Conservation (phyloP, 352 stramenopile species). For the Bremia lactucae region DNA sequence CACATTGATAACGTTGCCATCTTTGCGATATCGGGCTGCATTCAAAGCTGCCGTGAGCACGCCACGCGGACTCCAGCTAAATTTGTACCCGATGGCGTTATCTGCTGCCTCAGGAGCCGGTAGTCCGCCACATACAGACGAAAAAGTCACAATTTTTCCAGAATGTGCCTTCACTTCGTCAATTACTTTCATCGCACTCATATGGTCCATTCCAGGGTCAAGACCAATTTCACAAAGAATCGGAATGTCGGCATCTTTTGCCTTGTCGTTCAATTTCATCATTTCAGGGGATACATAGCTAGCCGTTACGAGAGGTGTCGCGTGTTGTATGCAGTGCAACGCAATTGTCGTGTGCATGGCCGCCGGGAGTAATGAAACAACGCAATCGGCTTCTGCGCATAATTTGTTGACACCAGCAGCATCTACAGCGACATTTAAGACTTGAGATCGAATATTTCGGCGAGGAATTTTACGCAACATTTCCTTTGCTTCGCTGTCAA, state of each 20-base stretch:
- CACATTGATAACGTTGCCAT: slow-evolving; percentile 80
- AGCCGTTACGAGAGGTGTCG: slow-evolving; percentile 88
- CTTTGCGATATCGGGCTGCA: slow-evolving; percentile 78
- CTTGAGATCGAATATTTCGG: slow-evolving; percentile 56
- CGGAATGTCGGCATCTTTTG: slow-evolving; percentile 67
- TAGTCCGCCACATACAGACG: slow-evolving; percentile 91
- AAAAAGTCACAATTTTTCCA: slow-evolving; percentile 87
- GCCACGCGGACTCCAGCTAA: slow-evolving; percentile 92
- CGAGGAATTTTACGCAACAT: slow-evolving; percentile 62
- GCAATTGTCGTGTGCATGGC: slow-evolving; percentile 89
- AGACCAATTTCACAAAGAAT: slow-evolving; percentile 94
- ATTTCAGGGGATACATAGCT: slow-evolving; percentile 94
- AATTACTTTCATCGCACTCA: slow-evolving; percentile 95
- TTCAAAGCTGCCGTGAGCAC: slow-evolving; percentile 91
- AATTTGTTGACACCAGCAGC: slow-evolving; percentile 36
- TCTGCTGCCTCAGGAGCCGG: slow-evolving; percentile 90
- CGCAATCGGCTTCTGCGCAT: slow-evolving; percentile 80
- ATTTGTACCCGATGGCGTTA: slow-evolving; percentile 96
- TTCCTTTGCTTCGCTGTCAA: slow-evolving; percentile 60
- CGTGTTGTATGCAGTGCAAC: slow-evolving; percentile 77
- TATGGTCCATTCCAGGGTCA: slow-evolving; percentile 95
- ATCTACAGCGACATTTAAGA: slow-evolving; percentile 65
- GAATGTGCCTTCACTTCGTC: slow-evolving; percentile 88
- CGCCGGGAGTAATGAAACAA: slow-evolving; percentile 90
- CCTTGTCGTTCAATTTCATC: slow-evolving; percentile 64